Evolutionary conservation across 805 yeast genomes (phyloP), one percentile per base, ranked within the genome.

Genomic region (Kodamaea leandrae): DNA sequence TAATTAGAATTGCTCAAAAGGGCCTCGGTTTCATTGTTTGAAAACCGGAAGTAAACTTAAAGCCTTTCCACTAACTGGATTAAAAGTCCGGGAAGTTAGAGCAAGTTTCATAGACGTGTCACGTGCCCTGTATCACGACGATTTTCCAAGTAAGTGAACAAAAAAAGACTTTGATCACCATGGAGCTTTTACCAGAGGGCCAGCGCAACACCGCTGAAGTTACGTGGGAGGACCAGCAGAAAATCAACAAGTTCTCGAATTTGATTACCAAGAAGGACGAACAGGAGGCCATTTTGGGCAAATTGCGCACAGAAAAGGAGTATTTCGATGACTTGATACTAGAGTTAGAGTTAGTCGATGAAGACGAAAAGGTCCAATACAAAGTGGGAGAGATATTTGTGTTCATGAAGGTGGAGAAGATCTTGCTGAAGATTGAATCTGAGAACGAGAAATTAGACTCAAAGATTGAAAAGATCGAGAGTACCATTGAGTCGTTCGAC

Each of bases 241-340:
- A 78, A 57, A 91, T 91, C 68, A 93, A 91, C 63, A 80, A 80
- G 58, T 91, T 93, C 58, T 86, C 96, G 12, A 84, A 89, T 34
- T 71, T 89, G 47, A 86, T 89, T 45, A 71, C 81, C 49, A 79
- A 82, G 45, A 81, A 83, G 50, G 88, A 86, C 49, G 71, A 72
- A 14, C 58, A 81, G 10, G 68, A 73, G 23, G 73, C 63, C 14
- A 72, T 72, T 37, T 66, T 85, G 25, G 64, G 68, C 15, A 63
- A 64, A 41, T 67, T 72, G 46, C 68, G 73, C 50, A 76, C 78
- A 45, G 96, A 88, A 53, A 86, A 88, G 51, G 97, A 89, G 55
- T 87, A 86, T 53, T 66, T 91, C 21, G 96, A 88, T 51, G 98
- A 91, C 56, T 81, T 88, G 24, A 70, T 86, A 5, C 55, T 87